phyloP scores from a whole-genome alignment of 2,329 filamentous ascomycete genomes.

The Ascomycota sp. region DNA sequence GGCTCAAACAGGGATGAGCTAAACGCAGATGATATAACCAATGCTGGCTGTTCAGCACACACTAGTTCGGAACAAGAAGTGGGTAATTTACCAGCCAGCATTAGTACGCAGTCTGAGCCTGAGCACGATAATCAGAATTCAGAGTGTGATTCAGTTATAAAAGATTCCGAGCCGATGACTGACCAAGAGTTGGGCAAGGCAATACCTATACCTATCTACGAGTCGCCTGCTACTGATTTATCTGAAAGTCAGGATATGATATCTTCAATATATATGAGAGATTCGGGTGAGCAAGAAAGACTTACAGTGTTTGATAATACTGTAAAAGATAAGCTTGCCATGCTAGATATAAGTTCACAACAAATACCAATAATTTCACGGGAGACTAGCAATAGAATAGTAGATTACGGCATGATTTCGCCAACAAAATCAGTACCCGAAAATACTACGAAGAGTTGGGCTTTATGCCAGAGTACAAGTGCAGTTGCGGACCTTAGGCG shows the following conservation, averaged over 20 bases:
- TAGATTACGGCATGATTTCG: no score
- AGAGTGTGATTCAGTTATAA: slow-evolving; percentile 4
- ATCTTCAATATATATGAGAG: no score
- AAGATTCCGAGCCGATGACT: slow-evolving; percentile 10
- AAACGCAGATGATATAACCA: neutral
- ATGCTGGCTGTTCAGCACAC: neutral
- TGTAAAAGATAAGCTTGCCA: no score
- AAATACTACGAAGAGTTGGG: neutral
- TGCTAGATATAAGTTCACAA: no score
- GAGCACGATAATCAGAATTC: neutral
- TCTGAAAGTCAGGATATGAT: slow-evolving; percentile 1
- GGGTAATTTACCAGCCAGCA: no score
- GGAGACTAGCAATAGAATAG: no score
- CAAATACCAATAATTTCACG: no score
- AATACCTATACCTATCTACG: slow-evolving; percentile 34
- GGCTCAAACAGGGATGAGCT: no score
- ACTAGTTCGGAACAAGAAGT: neutral
- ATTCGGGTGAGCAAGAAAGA: no score
- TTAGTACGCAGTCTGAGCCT: neutral
- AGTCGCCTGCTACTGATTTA: slow-evolving; percentile 25
- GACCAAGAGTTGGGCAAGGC: slow-evolving; percentile 16
- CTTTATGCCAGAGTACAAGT: neutral
- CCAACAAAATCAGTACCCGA: neutral
- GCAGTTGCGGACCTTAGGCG: slow-evolving; percentile 1
- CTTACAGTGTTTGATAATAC: no score